Evolutionary conservation across 306 rosid genomes (phyloP), one percentile per base, ranked within the genome.

Genomic region (Spatholobus suberectus): DNA sequence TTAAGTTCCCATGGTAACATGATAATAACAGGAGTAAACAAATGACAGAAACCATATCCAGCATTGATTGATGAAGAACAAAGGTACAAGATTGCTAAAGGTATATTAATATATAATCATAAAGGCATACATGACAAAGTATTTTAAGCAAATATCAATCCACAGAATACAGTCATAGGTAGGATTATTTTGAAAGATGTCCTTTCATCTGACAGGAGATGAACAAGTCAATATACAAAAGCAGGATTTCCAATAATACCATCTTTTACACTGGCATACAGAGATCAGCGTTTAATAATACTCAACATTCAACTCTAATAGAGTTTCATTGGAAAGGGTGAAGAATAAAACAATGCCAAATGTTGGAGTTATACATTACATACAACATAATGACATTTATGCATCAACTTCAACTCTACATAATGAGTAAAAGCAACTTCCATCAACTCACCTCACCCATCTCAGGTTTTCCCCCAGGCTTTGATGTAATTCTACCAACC

Each of bases 391-490:
- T 18, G 78, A 43, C 13, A 52, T 15, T 69, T 70, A 40, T 29
- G 59, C 24, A 63, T 57, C 80, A 68, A 78, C 37, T 52, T 49
- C 18, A 79, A 76, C 14, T 54, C 4, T 24, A 71, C 13, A n/a
- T 15, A 78, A 68, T 54, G 40, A 57, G 49, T 5, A 43, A 54
- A 71, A 49, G 54, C 15, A 73, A 69, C 24, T 57, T 57, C 17
- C 40, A 77, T 38, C 67, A 70, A 86, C 97, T 88, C 80, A 96
- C 99, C 97, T 92, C 98, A 14, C 98, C 97, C 98, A 96, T 92
- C 89, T 94, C 97, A 43, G 81, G 85, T 86, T 90, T 96, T 34
- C 97, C 94, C 52, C 98, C 98, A 29, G 99, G 93, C 87, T 96
- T 96, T 46, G 99, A 41, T 79, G 24, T 70, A 70, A 94, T 92